Percentiles rank a stretch among this genome's conserved stretches.
These are phyloP conservation scores for Drechslera avenae DNA, from an alignment of 2,329 filamentous ascomycete genomes.

Conservation along the genomic window DNA sequence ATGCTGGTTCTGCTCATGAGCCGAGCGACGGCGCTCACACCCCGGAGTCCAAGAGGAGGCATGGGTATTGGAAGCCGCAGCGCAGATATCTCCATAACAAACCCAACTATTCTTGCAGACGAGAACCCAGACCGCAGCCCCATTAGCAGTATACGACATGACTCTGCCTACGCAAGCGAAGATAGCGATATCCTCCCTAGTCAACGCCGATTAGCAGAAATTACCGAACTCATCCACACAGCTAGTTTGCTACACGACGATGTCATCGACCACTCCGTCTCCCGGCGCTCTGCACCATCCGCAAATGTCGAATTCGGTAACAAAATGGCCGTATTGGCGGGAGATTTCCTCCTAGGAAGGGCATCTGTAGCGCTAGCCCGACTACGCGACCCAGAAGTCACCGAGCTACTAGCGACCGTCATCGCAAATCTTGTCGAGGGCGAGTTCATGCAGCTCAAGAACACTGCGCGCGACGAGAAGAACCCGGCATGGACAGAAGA, in stretches of 20 bases:
- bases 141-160: conserved; percentile 58
- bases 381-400: conserved; percentile 89
- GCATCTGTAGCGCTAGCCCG: conserved; percentile 93
- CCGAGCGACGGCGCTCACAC: conserved; percentile 83
- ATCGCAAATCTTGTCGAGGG: conserved; percentile 98
- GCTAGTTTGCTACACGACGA: conserved; percentile 97
- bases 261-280: conserved; percentile 91
- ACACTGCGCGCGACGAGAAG: conserved; percentile 85
- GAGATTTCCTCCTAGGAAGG: conserved; percentile 92
- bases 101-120: conserved; percentile 71
- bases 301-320: conserved; percentile 97
- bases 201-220: conserved; percentile 90
- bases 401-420: conserved; percentile 90
- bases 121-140: conserved; percentile 67
- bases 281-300: conserved; percentile 80
- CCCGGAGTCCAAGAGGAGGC: conserved; percentile 51
- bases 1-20: conserved; percentile 97
- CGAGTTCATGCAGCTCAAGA: conserved; percentile 99
- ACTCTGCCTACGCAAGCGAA: conserved; percentile 52
- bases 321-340: conserved; percentile 97
- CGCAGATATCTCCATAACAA: conserved; percentile 66
- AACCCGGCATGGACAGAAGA: conserved; percentile 87
- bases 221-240: conserved; percentile 96
- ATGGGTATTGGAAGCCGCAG: conserved; percentile 30
- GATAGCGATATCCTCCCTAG: conserved; percentile 82